Evolutionary conservation across 768 basidiomycete species (phyloP).

Genomic region (Suillus luteus): DNA sequence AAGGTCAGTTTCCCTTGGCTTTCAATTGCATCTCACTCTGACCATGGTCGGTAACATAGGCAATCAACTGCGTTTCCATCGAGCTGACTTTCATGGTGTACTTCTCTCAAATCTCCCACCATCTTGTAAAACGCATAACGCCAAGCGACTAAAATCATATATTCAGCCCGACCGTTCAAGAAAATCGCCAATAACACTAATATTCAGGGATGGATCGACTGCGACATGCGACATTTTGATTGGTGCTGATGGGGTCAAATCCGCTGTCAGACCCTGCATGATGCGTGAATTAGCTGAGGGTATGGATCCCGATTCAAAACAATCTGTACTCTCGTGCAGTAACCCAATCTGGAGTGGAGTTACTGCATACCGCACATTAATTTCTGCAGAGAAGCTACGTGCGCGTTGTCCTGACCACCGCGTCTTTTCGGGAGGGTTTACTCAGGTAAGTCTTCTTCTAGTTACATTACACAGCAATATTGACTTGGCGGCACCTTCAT

Average conservation of each 20-base stretch:
- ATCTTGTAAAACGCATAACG: constrained; percentile 48
- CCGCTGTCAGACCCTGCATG: constrained; percentile 43
- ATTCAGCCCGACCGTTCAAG: constrained; percentile 39
- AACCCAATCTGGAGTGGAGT: constrained; percentile 62
- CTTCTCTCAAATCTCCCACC: constrained; percentile 53
- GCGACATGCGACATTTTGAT: constrained; percentile 65
- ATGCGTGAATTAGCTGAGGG: constrained; percentile 33
- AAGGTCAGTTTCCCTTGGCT: constrained; percentile 43
- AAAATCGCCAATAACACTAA: constrained; percentile 41
- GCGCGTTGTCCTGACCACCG: constrained; percentile 48
- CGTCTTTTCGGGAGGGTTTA: constrained; percentile 43
- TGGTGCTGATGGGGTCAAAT: constrained; percentile 72
- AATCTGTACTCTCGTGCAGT: constrained; percentile 43
- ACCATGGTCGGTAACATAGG: constrained; percentile 36
- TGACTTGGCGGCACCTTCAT: background rate
- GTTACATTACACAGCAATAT: constrained; percentile 4
- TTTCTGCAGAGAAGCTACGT: constrained; percentile 50
- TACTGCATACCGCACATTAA: constrained; percentile 59
- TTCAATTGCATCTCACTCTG: background rate
- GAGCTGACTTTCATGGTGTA: constrained; percentile 65
- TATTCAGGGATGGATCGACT: constrained; percentile 63
- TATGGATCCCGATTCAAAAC: constrained; percentile 42
- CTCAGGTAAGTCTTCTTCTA: constrained; percentile 40
- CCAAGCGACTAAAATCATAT: constrained; percentile 63
- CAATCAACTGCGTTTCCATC: constrained; percentile 55